Evolutionary conservation across 2,329 filamentous ascomycete genomes (phyloP), one percentile per base, ranked within the genome.

Genomic region (Claviceps africana): DNA sequence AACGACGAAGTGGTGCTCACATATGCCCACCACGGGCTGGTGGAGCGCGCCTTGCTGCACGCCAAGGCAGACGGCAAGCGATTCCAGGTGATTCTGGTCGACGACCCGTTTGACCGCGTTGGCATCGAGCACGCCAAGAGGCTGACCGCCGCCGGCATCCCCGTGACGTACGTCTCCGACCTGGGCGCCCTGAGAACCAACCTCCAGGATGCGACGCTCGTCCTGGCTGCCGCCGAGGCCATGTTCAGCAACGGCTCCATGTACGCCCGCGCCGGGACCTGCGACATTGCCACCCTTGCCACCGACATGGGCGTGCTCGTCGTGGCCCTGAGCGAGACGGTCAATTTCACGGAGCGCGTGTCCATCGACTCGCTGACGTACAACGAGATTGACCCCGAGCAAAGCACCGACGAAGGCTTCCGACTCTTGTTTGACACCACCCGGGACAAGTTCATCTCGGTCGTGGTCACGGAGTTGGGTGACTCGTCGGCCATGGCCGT

Each of bases 221-320:
- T 97, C 50, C 74, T 98, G 3, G 87, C 97, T 1, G 90, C 89
- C 13, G 89, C 90, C 4, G 90, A 96, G 65, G 87, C 88, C 40
- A 93, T 98, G 82, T 93, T 95, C 71, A 90, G 87, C 59, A 97
- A 97, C 67, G 93, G 93, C 8, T 80, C 87, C 35, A 77, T 98
- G 60, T 95, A 94, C 67, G 91, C 86, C 4, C 82, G 89, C 21
- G 82, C 88, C 10, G 93, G 93, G 55, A 95, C 90, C 3, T 88
- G 87, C 25, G 80, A 93, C 54, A 78, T 97, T 10, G 90, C 91
- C 19, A 85, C 93, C 73, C 82, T 85, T 43, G 91, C 90, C 6
- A 81, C 83, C 50, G 81, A 86, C 53, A 75, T 82, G 21, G 83
- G 85, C 53, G 79, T 90, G 39, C 86, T 87, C 1, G 88, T 97